Evolutionary conservation across 441 rosid genomes (phyloP).

Genomic region (Kokia cookei): DNA sequence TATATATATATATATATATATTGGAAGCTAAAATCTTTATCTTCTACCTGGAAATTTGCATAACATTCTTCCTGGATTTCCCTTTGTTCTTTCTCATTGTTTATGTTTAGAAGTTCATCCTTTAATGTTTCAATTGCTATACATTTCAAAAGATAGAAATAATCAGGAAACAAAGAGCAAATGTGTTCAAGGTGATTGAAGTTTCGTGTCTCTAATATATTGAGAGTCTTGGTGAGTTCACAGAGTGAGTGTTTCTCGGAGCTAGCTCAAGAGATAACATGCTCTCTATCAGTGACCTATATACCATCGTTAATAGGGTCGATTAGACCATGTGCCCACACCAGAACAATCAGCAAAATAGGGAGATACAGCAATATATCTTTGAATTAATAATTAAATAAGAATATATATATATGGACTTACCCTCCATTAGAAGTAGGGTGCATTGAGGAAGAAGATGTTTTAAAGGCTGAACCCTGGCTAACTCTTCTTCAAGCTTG

Average conservation of each 20-base stretch:
- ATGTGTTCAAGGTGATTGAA: neutral
- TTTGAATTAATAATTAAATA: too few species aligned
- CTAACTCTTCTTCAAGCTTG: conserved; percentile 11
- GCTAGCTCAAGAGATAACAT: too few species aligned
- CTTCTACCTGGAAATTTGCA: neutral
- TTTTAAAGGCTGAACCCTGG: neutral
- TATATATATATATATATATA: neutral
- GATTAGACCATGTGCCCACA: too few species aligned
- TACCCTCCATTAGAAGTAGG: conserved; percentile 16
- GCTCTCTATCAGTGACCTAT: too few species aligned
- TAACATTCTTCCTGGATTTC: neutral
- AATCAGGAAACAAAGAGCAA: neutral
- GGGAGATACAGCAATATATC: neutral
- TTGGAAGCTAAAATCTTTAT: neutral
- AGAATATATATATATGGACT: neutral
- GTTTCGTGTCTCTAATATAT: too few species aligned
- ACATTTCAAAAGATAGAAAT: neutral
- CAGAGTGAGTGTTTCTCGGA: too few species aligned
- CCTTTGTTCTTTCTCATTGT: neutral
- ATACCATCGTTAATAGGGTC: too few species aligned
- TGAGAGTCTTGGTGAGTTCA: too few species aligned
- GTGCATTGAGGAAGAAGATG: conserved; percentile 12
- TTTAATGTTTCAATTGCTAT: conserved; percentile 15
- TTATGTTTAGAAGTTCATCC: conserved; percentile 8
- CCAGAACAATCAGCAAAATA: too few species aligned